phyloP scores from a whole-genome alignment of 768 basidiomycete species.

The Suillus luteus region DNA sequence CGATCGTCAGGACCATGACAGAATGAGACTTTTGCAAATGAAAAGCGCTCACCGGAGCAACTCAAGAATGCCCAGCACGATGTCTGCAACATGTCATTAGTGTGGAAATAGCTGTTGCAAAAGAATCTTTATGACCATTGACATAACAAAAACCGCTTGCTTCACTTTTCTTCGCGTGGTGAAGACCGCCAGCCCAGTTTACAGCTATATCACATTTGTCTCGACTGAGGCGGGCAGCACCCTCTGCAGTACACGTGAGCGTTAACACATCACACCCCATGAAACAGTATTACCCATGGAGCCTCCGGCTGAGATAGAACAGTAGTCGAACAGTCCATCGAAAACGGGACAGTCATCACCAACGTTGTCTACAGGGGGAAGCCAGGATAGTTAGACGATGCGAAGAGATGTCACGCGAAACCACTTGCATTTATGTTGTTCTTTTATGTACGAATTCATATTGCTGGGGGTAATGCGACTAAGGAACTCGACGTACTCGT shows the following conservation, averaged over 20 bases:
- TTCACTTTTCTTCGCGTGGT: conserved; percentile 99
- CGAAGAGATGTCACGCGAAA: not conserved
- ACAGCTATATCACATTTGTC: conserved; percentile 99
- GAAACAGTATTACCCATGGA: conserved; percentile 80
- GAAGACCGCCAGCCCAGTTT: conserved; percentile 98
- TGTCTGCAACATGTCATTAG: conserved; percentile 56
- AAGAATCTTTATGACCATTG: conserved; percentile 61
- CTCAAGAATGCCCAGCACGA: conserved; percentile 95
- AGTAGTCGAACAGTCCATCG: conserved; percentile 98
- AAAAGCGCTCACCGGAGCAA: conserved; percentile 65
- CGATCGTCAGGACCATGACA: not conserved
- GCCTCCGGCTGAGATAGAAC: conserved; percentile 99
- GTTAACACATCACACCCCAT: conserved; percentile 1
- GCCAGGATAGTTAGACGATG: conserved; percentile 2
- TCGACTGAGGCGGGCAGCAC: conserved; percentile 89
- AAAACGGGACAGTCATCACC: conserved; percentile 99
- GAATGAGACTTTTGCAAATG: not conserved
- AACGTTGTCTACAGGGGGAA: conserved; percentile 72
- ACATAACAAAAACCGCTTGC: conserved; percentile 99
- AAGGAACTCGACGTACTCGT: conserved; percentile 98
- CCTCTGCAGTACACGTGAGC: conserved; percentile 59
- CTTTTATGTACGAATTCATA: conserved; percentile 90
- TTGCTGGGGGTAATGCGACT: conserved; percentile 92
- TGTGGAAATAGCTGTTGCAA: not conserved
- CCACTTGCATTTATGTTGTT: conserved; percentile 89